These are phyloP conservation scores for Ascocoryne sarcoides DNA, from an alignment of 2,329 filamentous ascomycete genomes.

Conservation along the genomic window DNA sequence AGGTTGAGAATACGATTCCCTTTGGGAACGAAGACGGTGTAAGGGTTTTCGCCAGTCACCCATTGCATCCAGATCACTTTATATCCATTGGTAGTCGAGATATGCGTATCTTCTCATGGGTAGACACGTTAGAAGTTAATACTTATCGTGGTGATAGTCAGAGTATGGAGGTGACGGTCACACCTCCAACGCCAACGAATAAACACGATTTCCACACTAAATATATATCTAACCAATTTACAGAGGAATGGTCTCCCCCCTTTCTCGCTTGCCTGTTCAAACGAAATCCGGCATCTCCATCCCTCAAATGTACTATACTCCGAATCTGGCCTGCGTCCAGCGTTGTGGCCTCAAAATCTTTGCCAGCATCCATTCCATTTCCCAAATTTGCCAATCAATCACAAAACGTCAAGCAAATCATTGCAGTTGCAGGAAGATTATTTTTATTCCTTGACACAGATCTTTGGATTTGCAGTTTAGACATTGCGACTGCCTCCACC, in stretches of 20 bases:
- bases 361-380: neutral
- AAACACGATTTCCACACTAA: neutral
- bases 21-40: neutral
- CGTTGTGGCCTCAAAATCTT: neutral
- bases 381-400: neutral
- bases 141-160: neutral
- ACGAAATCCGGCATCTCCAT: neutral
- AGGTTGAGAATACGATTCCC: neutral
- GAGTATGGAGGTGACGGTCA: neutral
- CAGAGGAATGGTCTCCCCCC: no score
- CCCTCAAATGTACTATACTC: neutral
- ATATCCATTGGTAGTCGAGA: neutral
- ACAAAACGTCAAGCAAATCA: constrained; percentile 7
- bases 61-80: neutral
- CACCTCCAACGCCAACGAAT: neutral
- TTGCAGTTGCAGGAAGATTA: constrained; percentile 10
- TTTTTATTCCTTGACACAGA: constrained; percentile 22
- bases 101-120: neutral
- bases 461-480: constrained; percentile 24
- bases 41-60: neutral
- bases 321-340: neutral
- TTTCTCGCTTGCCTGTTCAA: neutral
- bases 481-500: constrained; percentile 6
- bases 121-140: neutral
- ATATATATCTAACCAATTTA: no score